Base-by-base conservation (phyloP, 768 basidiomycete genomes). In the Tylopilus sp. region DNA sequence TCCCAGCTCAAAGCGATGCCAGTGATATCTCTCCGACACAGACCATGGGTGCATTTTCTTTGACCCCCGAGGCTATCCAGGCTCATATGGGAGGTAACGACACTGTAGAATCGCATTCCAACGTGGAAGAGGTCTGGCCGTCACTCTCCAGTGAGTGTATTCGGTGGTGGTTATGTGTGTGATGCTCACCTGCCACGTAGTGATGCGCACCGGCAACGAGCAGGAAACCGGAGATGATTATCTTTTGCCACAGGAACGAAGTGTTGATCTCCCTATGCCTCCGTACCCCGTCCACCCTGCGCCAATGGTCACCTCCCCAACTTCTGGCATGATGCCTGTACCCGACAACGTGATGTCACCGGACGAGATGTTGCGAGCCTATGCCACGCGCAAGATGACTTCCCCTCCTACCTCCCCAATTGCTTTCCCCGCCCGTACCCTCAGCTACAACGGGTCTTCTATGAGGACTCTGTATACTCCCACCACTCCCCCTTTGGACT, bases 311-410 rank as follows among this genome's bases (percentile, higher is more conserved):
- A 51, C 65, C 43, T 75, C 79, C 22, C 78, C 50, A 36, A 51
- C 72, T 40, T 45, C 50, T 42, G 54, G 65, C 41, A 76, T 77
- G 72, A 71, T 72, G 57, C 59, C 75, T 2, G 58, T 72, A 60
- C 72, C 75, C 22, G 73, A 68, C 2, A 72, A 58, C 30, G 57
- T 69, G 43, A 79, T 79, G 77, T 75, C 76, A 1, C 88, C 88
- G 3, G 88, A 91, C 62, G 88, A 80, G 22, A 86, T 90, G 83
- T 73, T 90, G 40, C 80, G 84, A 33, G 85, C 84, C 1, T 89
- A 88, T 53, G 86, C 86, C 6, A 78, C 73, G 23, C 73, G 78
- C 55, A 70, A 67, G 40, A 60, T 65, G 13, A 55, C 60, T 11
- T 71, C 69, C 22, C 70, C 69, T 53, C 68, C 69, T 41, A 58